Percentiles rank a stretch among this genome's conserved stretches.
Evolutionary conservation across 2,329 filamentous ascomycete species (phyloP).

Genomic region (Sclerotinia spermophila): DNA sequence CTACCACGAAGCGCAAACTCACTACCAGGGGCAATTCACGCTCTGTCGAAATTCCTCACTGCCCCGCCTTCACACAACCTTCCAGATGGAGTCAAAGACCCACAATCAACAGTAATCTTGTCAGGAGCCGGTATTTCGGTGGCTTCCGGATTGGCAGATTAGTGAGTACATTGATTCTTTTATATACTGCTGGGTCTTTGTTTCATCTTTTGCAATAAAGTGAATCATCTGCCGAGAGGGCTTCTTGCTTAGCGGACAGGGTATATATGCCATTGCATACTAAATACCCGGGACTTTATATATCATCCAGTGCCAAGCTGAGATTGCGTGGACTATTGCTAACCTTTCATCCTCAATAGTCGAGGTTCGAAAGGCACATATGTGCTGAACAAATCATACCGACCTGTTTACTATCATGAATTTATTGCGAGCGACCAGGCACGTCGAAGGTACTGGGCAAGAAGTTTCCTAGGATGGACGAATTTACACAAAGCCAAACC

Average conservation of each 20-base stretch:
- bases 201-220: background rate
- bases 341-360: slow-evolving; percentile 1
- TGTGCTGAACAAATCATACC: slow-evolving; percentile 82
- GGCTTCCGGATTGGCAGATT: slow-evolving; percentile 88
- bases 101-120: slow-evolving; percentile 54
- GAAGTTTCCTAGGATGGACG: slow-evolving; percentile 91
- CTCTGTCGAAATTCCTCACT: slow-evolving; percentile 72
- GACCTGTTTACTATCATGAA: slow-evolving; percentile 90
- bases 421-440: slow-evolving; percentile 63
- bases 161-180: slow-evolving; percentile 48
- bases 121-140: slow-evolving; percentile 92
- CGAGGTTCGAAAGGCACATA: slow-evolving; percentile 82
- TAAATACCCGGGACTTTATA: background rate
- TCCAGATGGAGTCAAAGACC: slow-evolving; percentile 39
- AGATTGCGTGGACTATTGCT: slow-evolving; percentile 9
- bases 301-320: slow-evolving; percentile 6
- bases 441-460: slow-evolving; percentile 90
- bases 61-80: slow-evolving; percentile 52
- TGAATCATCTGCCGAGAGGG: background rate
- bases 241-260: background rate
- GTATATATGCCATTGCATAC: background rate
- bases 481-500: slow-evolving; percentile 74
- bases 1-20: slow-evolving; percentile 70
- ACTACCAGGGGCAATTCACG: slow-evolving; percentile 68
- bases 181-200: background rate